phyloP scores from a whole-genome alignment of 129 eudicot genomes.

The Flaveria bidentis region DNA sequence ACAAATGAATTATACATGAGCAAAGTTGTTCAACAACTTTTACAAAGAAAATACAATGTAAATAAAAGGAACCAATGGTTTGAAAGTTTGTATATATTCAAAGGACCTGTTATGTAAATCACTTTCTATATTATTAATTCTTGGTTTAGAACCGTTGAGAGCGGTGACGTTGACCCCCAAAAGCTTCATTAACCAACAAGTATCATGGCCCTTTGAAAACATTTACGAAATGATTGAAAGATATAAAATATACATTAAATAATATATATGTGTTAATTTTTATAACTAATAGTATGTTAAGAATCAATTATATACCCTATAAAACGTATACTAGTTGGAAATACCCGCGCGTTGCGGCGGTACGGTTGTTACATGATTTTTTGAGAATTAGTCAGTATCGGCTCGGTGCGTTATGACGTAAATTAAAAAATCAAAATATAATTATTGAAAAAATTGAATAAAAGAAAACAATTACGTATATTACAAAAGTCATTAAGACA shows the following conservation, averaged over 20 bases:
- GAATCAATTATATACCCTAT: too few species aligned
- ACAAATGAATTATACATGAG: not conserved
- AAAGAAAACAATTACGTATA: too few species aligned
- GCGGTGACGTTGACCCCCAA: slow-evolving; percentile 23
- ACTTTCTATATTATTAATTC: not conserved
- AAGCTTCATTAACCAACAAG: slow-evolving; percentile 2
- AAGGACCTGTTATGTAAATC: slow-evolving; percentile 13
- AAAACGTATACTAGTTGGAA: too few species aligned
- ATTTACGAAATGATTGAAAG: not conserved
- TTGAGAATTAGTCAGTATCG: too few species aligned
- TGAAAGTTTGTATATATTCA: slow-evolving; percentile 7
- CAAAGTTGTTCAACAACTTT: not conserved
- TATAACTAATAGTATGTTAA: too few species aligned
- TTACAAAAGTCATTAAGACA: too few species aligned
- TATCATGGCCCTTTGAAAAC: not conserved
- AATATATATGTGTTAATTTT: too few species aligned
- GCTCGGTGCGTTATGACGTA: too few species aligned
- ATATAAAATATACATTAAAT: not conserved
- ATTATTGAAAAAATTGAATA: too few species aligned
- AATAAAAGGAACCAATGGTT: not conserved
- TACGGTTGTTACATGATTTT: too few species aligned
- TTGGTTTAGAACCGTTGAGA: slow-evolving; percentile 24
- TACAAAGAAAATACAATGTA: not conserved
- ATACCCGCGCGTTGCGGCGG: too few species aligned
- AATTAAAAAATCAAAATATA: too few species aligned